Evolutionary conservation across 2,329 filamentous ascomycete genomes (phyloP).

Genomic region (Grosmannia clavigera): DNA sequence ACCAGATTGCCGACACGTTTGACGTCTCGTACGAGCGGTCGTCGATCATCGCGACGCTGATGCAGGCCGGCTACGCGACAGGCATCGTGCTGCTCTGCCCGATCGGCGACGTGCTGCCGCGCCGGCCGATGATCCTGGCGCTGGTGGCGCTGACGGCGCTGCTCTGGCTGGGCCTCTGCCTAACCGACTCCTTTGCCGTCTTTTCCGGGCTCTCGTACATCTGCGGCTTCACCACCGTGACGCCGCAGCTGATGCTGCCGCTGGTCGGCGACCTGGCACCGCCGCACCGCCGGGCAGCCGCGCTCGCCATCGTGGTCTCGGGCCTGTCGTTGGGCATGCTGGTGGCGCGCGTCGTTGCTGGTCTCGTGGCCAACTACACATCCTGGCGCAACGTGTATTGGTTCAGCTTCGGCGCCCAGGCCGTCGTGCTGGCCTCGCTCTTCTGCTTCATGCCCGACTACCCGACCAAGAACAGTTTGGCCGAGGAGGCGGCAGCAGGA

Average conservation of each 20-base stretch:
- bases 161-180: slow-evolving; percentile 58
- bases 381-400: slow-evolving; percentile 71
- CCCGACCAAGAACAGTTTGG: slow-evolving; percentile 48
- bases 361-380: slow-evolving; percentile 61
- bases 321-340: slow-evolving; percentile 66
- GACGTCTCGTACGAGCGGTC: slow-evolving; percentile 56
- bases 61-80: slow-evolving; percentile 67
- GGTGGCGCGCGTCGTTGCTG: slow-evolving; percentile 62
- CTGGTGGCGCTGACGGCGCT: slow-evolving; percentile 57
- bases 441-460: slow-evolving; percentile 74
- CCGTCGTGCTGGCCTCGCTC: slow-evolving; percentile 49
- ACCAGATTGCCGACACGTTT: slow-evolving; percentile 61
- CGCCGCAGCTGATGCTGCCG: slow-evolving; percentile 68
- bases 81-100: slow-evolving; percentile 67
- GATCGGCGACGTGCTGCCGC: slow-evolving; percentile 55
- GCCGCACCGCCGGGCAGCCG: slow-evolving; percentile 50
- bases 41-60: slow-evolving; percentile 56
- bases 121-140: slow-evolving; percentile 56
- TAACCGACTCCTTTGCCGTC: slow-evolving; percentile 50
- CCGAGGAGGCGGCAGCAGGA: background rate
- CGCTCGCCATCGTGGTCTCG: slow-evolving; percentile 62
- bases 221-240: slow-evolving; percentile 66
- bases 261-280: slow-evolving; percentile 70
- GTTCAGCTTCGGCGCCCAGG: slow-evolving; percentile 61
- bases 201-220: slow-evolving; percentile 64